phyloP scores from a whole-genome alignment of 2,329 filamentous ascomycete species.

The Capronia coronata region DNA sequence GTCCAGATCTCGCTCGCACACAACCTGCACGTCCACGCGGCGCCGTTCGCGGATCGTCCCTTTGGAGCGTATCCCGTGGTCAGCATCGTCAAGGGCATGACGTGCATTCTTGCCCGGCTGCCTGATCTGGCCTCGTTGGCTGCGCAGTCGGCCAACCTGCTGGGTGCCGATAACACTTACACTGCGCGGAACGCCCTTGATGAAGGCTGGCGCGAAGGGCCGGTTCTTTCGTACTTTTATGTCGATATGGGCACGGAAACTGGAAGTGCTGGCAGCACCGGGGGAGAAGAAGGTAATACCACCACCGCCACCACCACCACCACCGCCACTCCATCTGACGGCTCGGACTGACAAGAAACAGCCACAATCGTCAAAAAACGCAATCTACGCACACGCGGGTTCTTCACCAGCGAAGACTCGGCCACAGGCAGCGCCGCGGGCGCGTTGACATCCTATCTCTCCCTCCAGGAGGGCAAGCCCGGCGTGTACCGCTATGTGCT shows the following conservation, averaged over 20 bases:
- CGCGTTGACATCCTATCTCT: constrained; percentile 51
- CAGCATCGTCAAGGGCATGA: constrained; percentile 39
- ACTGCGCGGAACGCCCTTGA: constrained; percentile 30
- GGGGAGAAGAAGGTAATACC: too few relatives aligned
- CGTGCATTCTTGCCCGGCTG: constrained; percentile 60
- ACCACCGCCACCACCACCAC: not conserved
- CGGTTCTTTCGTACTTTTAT: constrained; percentile 31
- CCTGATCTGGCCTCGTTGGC: constrained; percentile 54
- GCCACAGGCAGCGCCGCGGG: constrained; percentile 59
- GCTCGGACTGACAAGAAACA: too few relatives aligned
- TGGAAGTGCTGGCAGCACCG: too few relatives aligned
- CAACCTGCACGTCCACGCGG: constrained; percentile 34
- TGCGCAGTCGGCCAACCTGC: constrained; percentile 27
- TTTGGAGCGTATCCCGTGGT: constrained; percentile 27
- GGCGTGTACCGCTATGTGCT: constrained; percentile 48
- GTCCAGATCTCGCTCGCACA: constrained; percentile 35
- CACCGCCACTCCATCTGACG: too few relatives aligned
- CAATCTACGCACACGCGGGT: constrained; percentile 18
- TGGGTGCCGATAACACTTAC: constrained; percentile 28
- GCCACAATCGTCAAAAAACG: not conserved
- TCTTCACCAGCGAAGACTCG: constrained; percentile 46
- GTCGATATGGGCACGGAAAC: constrained; percentile 15
- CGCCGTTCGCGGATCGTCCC: constrained; percentile 23
- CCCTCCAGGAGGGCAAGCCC: constrained; percentile 37
- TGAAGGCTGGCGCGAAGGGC: constrained; percentile 32